Conservation (phyloP, 495 filamentous ascomycete species). For the Monascus purpureus region DNA sequence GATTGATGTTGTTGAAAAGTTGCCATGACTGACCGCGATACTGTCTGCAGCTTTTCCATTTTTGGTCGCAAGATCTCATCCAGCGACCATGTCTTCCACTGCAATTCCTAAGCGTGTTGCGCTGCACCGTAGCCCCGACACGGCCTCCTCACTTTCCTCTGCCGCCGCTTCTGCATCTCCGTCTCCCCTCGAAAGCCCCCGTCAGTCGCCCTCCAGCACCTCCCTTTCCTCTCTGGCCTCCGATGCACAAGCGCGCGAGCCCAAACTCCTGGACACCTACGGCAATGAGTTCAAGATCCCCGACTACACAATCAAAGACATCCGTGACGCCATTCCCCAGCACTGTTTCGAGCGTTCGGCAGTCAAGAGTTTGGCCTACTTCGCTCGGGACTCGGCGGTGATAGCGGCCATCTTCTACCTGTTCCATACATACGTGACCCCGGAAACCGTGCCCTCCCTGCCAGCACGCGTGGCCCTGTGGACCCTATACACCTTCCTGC, state of each 20-base stretch:
- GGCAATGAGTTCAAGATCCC: conserved; percentile 59
- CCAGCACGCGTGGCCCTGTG: conserved; percentile 36
- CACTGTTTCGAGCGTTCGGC: conserved; percentile 56
- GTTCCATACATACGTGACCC: conserved; percentile 53
- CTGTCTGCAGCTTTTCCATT: too few relatives aligned
- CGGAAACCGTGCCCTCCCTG: conserved; percentile 42
- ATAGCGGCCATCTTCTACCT: conserved; percentile 45
- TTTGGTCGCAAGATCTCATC: too few relatives aligned
- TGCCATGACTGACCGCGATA: too few relatives aligned
- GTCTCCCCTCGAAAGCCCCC: conserved; percentile 57
- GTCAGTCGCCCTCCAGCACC: conserved; percentile 69
- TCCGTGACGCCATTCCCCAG: conserved; percentile 46
- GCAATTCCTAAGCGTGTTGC: conserved; percentile 40
- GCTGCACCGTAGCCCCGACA: conserved; percentile 34
- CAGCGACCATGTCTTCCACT: conserved; percentile 41
- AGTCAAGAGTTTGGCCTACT: conserved; percentile 44
- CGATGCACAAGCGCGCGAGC: conserved; percentile 17
- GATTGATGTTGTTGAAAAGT: too few relatives aligned
- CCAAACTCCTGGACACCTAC: conserved; percentile 52
- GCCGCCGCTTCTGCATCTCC: conserved; percentile 46
- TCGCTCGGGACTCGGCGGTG: conserved; percentile 43
- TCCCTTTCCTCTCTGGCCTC: conserved; percentile 84
- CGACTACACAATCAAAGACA: conserved; percentile 58
- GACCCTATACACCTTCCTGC: conserved; percentile 48
- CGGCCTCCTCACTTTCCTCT: conserved; percentile 47